These are phyloP conservation scores for Microdochium bolleyi DNA, from an alignment of 2,329 filamentous ascomycete species.

Conservation along the genomic window DNA sequence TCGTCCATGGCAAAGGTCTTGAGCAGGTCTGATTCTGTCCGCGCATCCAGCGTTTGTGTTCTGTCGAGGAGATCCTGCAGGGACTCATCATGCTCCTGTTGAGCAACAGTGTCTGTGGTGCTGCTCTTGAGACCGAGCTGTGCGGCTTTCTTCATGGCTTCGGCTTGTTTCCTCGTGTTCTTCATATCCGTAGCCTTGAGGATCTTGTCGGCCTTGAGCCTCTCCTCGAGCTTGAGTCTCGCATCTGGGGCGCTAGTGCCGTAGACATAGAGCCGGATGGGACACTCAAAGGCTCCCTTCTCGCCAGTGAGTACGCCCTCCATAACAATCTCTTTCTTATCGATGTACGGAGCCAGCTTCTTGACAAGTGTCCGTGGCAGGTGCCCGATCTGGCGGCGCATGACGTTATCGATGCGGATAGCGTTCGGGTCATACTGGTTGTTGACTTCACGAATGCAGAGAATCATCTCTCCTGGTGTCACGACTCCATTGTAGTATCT, in stretches of 20 bases:
- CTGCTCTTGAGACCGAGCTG: slow-evolving; percentile 27
- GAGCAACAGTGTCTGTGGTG: slow-evolving; percentile 22
- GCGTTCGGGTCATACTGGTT: slow-evolving; percentile 69
- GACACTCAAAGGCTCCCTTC: slow-evolving; percentile 64
- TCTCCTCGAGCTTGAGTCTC: slow-evolving; percentile 46
- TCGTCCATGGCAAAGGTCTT: slow-evolving; percentile 68
- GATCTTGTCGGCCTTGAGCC: slow-evolving; percentile 58
- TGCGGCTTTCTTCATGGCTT: slow-evolving; percentile 37
- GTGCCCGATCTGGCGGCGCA: slow-evolving; percentile 70
- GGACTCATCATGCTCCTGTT: slow-evolving; percentile 20
- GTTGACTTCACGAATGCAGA: slow-evolving; percentile 49
- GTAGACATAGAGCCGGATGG: slow-evolving; percentile 60
- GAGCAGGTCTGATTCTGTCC: slow-evolving; percentile 54
- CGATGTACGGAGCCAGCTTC: slow-evolving; percentile 70
- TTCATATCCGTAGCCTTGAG: slow-evolving; percentile 50
- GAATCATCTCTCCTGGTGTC: slow-evolving; percentile 48
- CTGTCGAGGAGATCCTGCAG: slow-evolving; percentile 57
- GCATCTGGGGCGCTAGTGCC: slow-evolving; percentile 51
- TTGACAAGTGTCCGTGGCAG: slow-evolving; percentile 57
- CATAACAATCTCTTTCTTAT: slow-evolving; percentile 49
- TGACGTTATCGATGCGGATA: slow-evolving; percentile 71
- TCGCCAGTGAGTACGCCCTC: slow-evolving; percentile 63
- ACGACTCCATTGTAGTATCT: slow-evolving; percentile 52
- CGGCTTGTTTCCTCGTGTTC: slow-evolving; percentile 43
- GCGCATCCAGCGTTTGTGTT: slow-evolving; percentile 61